Conservation (phyloP, 2,329 filamentous ascomycete genomes). For the Cadophora sp. region DNA sequence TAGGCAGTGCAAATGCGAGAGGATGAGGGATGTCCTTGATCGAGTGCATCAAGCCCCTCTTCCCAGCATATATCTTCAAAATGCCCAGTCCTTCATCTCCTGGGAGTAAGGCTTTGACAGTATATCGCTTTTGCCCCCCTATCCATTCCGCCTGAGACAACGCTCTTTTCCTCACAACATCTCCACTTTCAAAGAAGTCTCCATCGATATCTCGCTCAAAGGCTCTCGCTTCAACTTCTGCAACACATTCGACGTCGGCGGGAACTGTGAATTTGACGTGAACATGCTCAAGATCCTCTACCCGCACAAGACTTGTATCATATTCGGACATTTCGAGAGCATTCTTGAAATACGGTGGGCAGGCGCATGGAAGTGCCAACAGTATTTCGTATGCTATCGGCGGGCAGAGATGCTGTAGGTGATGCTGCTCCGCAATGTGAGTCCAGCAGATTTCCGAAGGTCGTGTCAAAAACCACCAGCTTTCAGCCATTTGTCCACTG, state of each 20-base stretch:
- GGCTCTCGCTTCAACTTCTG: constrained; percentile 86
- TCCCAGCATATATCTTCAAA: constrained; percentile 92
- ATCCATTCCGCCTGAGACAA: constrained; percentile 93
- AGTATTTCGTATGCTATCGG: constrained; percentile 85
- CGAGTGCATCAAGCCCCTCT: constrained; percentile 94
- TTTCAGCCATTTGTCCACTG: constrained; percentile 74
- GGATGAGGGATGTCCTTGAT: constrained; percentile 96
- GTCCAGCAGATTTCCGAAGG: constrained; percentile 95
- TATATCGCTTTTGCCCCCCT: constrained; percentile 86
- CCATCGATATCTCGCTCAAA: constrained; percentile 86
- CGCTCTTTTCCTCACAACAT: constrained; percentile 83
- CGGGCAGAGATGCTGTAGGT: constrained; percentile 93
- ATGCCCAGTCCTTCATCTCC: constrained; percentile 89
- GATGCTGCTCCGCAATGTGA: constrained; percentile 85
- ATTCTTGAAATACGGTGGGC: constrained; percentile 87
- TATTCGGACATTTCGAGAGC: constrained; percentile 83
- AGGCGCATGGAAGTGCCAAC: constrained; percentile 84
- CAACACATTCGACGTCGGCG: constrained; percentile 86
- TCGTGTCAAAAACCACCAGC: constrained; percentile 91
- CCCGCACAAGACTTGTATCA: constrained; percentile 83
- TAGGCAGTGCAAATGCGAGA: constrained; percentile 85
- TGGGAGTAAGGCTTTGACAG: constrained; percentile 89
- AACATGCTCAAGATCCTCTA: constrained; percentile 92
- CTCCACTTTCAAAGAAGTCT: constrained; percentile 91
- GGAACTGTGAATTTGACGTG: constrained; percentile 90